A percentile compares a stretch with the other conserved stretches of the same genome.
Conservation (phyloP, 1,139 yeast species). For the Nakaseomyces uthaithaninus region DNA sequence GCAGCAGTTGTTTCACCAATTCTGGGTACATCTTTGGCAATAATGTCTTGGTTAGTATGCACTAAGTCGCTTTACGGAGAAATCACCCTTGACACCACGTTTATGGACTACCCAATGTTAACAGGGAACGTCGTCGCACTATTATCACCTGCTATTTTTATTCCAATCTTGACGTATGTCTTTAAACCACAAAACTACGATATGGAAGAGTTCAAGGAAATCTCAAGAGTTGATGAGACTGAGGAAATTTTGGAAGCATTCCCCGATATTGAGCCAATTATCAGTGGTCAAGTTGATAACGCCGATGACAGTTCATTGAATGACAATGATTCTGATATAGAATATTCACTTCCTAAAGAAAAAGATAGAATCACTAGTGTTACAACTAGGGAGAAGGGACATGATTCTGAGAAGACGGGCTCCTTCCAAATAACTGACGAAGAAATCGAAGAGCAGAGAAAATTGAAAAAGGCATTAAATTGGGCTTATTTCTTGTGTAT, state of each 20-base stretch:
- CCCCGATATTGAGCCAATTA: conserved; percentile 21
- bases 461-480: conserved; percentile 45
- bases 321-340: conserved; percentile 19
- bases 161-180: conserved; percentile 56
- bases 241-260: conserved; percentile 39
- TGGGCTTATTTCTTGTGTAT: conserved; percentile 49
- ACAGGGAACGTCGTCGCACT: conserved; percentile 81
- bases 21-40: conserved; percentile 52
- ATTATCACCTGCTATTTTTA: conserved; percentile 59
- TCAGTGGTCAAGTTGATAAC: conserved; percentile 10
- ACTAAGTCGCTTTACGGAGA: conserved; percentile 47
- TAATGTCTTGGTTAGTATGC: conserved; percentile 58
- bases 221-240: conserved; percentile 59
- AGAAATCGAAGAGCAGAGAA: conserved; percentile 38
- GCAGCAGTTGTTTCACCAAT: conserved; percentile 59
- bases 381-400: conserved; percentile 30
- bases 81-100: conserved; percentile 56
- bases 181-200: conserved; percentile 69
- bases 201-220: conserved; percentile 51
- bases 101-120: conserved; percentile 73
- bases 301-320: neutral
- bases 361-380: conserved; percentile 19
- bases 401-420: conserved; percentile 25
- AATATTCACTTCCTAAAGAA: conserved; percentile 14
- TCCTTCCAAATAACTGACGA: conserved; percentile 17